Evolutionary conservation across 805 yeast species (phyloP), one percentile per base, ranked within the genome.

Genomic region (Hanseniaspora thailandica): DNA sequence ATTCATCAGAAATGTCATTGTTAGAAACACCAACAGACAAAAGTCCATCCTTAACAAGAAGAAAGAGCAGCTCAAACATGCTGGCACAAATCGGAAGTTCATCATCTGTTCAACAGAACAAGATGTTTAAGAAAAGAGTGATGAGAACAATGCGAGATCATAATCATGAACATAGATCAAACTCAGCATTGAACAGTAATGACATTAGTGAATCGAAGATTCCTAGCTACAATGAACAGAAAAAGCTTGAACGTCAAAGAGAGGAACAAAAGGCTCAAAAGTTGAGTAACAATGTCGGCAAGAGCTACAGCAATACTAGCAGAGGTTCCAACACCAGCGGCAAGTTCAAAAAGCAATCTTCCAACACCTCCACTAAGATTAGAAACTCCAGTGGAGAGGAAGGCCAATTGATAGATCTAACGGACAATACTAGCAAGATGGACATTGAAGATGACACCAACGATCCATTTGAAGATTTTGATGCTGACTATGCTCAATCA

Each of bases 401-500:
- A 1, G 39, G 20, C 17, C 20, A 17, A 17, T 19, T 35, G 23
- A 19, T 35, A 17, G 39, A 35, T 19, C 17, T 35, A 35, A 35
- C 39, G 7, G 39, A 35, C 7, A 35, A 35, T 5, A 39, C 20
- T 9, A 45, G 36, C 26, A 33, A 20, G 22, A 15, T 45, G 19
- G 51, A 54, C 7, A 15, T 60, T 28, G 57, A 59, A 17, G 57
- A 58, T 13, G 56, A 56, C 28, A n/a, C 34, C 35, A n/a, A 28
- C 17, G 54, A 45, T 30, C 33, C 35, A 25, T 39, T 36, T 36
- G 31, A 28, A 12, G 48, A 23, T 23, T 41, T 36, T 40, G 35
- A 34, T 13, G 26, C 50, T 12, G 52, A 52, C 22, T 10, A 13
- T 12, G 26, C 12, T 2, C 47, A 39, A 55, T 52, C 28, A 46